These are phyloP conservation scores for Terfezia claveryi DNA, from an alignment of 495 filamentous ascomycete genomes.

Conservation along the genomic window DNA sequence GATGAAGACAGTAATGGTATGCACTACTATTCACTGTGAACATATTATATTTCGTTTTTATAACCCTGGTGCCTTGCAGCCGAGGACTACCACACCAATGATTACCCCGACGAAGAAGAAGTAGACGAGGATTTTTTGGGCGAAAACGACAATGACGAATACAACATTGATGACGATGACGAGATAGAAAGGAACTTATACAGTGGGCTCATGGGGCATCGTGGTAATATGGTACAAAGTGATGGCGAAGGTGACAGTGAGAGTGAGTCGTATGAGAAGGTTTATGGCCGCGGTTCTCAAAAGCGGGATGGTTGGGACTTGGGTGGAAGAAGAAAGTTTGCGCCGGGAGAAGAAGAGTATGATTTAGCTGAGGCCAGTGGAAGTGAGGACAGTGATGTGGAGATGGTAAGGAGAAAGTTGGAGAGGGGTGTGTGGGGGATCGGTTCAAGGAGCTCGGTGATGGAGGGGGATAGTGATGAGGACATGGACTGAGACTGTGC, in stretches of 20 bases:
- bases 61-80: constrained; percentile 4
- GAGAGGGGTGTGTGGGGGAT: background rate
- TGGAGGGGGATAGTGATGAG: constrained; percentile 5
- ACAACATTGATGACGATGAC: background rate
- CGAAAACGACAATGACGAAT: background rate
- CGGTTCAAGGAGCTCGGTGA: background rate
- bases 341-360: constrained; percentile 16
- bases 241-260: constrained; percentile 8
- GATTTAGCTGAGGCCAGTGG: constrained; percentile 11
- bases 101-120: constrained; percentile 18
- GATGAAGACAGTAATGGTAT: constrained; percentile 18
- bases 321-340: background rate
- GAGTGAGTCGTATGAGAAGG: background rate
- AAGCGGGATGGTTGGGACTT: background rate
- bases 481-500: constrained; percentile 3
- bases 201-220: background rate
- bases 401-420: constrained; percentile 1
- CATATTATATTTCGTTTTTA: background rate
- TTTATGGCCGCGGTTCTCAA: background rate
- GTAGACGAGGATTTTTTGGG: constrained; percentile 10
- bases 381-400: background rate
- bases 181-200: background rate
- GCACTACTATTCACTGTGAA: background rate
- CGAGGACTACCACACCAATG: constrained; percentile 19
- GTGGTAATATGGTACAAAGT: constrained; percentile 2